These are phyloP conservation scores for Cornus suecica DNA, from an alignment of 148 eudicot genomes.

Conservation along the genomic window DNA sequence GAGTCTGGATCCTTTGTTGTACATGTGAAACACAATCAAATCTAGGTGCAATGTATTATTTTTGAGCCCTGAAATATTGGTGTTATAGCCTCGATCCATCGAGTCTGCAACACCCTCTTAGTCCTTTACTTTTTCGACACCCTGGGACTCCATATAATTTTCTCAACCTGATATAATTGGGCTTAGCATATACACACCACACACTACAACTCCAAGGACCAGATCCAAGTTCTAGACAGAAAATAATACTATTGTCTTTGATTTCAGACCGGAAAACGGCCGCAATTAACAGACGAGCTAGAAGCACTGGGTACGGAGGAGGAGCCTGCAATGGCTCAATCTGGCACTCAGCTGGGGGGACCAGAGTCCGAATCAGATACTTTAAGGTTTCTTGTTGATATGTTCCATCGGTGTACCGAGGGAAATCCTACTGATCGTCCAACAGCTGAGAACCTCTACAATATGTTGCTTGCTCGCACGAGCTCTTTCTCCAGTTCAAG, in stretches of 20 bases:
- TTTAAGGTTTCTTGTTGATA: conserved; percentile 41
- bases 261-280: conserved; percentile 71
- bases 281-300: conserved; percentile 55
- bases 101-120: too few relatives aligned
- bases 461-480: conserved; percentile 32
- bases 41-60: too few relatives aligned
- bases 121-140: too few relatives aligned
- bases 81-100: too few relatives aligned
- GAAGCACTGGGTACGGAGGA: conserved; percentile 34
- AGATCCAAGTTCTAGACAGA: neutral
- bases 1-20: too few relatives aligned
- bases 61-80: too few relatives aligned
- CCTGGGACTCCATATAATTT: too few relatives aligned
- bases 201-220: too few relatives aligned
- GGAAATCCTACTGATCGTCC: conserved; percentile 65
- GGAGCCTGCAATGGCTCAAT: conserved; percentile 32
- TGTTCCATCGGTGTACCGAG: conserved; percentile 54
- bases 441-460: conserved; percentile 34
- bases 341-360: conserved; percentile 25
- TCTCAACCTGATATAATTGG: too few relatives aligned
- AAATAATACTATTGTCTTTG: neutral
- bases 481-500: conserved; percentile 28
- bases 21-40: too few relatives aligned
- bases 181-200: too few relatives aligned
- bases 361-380: conserved; percentile 45